Evolutionary conservation across 2,329 filamentous ascomycete genomes (phyloP).

Genomic region (Venturia effusa): DNA sequence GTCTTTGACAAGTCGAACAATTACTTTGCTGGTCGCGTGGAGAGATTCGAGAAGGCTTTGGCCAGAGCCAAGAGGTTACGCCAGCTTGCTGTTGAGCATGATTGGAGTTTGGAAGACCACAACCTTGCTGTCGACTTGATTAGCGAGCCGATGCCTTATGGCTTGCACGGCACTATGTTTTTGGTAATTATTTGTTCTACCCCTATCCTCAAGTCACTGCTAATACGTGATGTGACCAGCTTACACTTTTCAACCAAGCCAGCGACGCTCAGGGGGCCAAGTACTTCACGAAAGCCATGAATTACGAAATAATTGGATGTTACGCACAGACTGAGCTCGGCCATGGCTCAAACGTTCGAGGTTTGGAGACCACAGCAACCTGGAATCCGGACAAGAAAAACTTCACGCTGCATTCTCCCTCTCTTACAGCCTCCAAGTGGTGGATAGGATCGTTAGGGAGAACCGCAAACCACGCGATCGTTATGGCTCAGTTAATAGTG

Average conservation of each 20-base stretch:
- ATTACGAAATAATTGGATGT: constrained; percentile 65
- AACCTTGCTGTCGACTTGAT: constrained; percentile 56
- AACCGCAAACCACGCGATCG: constrained; percentile 65
- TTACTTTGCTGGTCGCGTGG: constrained; percentile 60
- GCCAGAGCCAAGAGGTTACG: constrained; percentile 60
- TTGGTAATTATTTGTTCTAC: constrained; percentile 31
- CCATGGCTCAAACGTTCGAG: constrained; percentile 66
- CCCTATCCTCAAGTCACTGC: neutral
- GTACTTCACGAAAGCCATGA: constrained; percentile 57
- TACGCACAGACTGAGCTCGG: constrained; percentile 75
- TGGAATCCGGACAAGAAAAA: constrained; percentile 66
- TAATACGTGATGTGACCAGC: constrained; percentile 27
- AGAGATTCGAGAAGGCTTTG: constrained; percentile 58
- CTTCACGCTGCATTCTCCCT: constrained; percentile 63
- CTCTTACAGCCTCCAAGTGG: constrained; percentile 69
- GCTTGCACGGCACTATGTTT: constrained; percentile 62
- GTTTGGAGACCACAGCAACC: constrained; percentile 60
- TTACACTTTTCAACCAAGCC: constrained; percentile 60
- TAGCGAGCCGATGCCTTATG: constrained; percentile 63
- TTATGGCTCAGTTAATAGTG: constrained; percentile 67
- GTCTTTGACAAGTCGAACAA: constrained; percentile 72
- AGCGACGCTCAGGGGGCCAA: constrained; percentile 62
- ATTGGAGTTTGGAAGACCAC: constrained; percentile 57
- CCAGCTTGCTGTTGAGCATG: constrained; percentile 53
- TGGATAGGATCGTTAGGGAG: constrained; percentile 73